Conservation (phyloP, 805 yeast genomes). For the Metschnikowia lochheadii region DNA sequence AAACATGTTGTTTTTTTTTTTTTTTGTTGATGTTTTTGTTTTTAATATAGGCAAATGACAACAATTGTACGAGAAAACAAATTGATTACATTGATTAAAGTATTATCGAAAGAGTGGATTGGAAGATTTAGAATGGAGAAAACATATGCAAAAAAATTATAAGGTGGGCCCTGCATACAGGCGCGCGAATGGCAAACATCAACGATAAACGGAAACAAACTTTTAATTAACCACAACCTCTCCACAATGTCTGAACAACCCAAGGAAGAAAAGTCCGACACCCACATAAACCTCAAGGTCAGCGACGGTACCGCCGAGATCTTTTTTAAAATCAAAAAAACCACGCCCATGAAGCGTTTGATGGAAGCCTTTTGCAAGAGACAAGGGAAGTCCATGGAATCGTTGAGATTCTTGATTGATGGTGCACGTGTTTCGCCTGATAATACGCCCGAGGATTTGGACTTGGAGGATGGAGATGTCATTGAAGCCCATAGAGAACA, state of each 20-base stretch:
- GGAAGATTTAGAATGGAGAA: no score
- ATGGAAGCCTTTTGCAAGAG: slow-evolving; percentile 98
- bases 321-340: slow-evolving; percentile 88
- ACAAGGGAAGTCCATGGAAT: slow-evolving; percentile 82
- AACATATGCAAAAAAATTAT: no score
- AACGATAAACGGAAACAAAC: slow-evolving; percentile 2
- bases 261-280: slow-evolving; percentile 27
- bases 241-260: slow-evolving; percentile 18
- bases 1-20: no score
- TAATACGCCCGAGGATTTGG: slow-evolving; percentile 89
- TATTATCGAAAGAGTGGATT: no score
- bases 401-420: slow-evolving; percentile 85
- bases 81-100: no score
- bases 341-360: slow-evolving; percentile 87
- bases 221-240: neutral
- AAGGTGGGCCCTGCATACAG: neutral
- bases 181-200: slow-evolving; percentile 6
- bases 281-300: slow-evolving; percentile 90
- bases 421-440: slow-evolving; percentile 87
- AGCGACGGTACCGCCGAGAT: slow-evolving; percentile 93
- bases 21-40: no score
- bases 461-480: slow-evolving; percentile 91
- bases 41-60: no score
- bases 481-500: slow-evolving; percentile 98
- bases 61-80: no score